Conservation (phyloP, 352 stramenopile species). For the Achlya hypogyna region DNA sequence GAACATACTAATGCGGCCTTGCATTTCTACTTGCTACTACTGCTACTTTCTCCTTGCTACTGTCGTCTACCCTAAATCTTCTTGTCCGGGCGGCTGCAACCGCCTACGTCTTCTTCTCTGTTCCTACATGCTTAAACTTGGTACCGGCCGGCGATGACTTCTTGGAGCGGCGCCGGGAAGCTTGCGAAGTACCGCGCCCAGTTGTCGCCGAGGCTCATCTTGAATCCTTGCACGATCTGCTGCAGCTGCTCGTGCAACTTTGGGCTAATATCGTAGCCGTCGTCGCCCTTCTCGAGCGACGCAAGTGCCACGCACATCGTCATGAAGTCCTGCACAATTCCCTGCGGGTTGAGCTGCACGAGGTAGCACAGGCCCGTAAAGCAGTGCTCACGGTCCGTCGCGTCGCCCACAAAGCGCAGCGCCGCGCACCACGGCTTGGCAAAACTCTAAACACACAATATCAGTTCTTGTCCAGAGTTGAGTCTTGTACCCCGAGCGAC, state of each 20-base stretch:
- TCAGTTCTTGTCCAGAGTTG: not conserved
- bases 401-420: conserved; percentile 72
- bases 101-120: conserved; percentile 20
- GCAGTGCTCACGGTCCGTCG: conserved; percentile 84
- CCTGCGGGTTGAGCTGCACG: conserved; percentile 84
- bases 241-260: conserved; percentile 82
- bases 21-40: conserved; percentile 26
- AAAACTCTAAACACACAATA: conserved; percentile 42
- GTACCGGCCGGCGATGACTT: conserved; percentile 75
- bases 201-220: conserved; percentile 78
- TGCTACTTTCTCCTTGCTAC: conserved; percentile 24
- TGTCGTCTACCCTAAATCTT: conserved; percentile 6
- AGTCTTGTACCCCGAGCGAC: conserved; percentile 29
- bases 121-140: conserved; percentile 42
- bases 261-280: conserved; percentile 55
- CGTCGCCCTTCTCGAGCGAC: conserved; percentile 46
- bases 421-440: conserved; percentile 83
- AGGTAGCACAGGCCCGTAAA: conserved; percentile 87
- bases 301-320: conserved; percentile 84
- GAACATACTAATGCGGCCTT: no score
- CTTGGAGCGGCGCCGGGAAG: conserved; percentile 69
- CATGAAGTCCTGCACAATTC: conserved; percentile 83
- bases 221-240: conserved; percentile 85
- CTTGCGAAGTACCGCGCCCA: conserved; percentile 78
- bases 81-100: conserved; percentile 4